Conservation (phyloP, 352 stramenopile species). For the Phytophthora tentaculata region DNA sequence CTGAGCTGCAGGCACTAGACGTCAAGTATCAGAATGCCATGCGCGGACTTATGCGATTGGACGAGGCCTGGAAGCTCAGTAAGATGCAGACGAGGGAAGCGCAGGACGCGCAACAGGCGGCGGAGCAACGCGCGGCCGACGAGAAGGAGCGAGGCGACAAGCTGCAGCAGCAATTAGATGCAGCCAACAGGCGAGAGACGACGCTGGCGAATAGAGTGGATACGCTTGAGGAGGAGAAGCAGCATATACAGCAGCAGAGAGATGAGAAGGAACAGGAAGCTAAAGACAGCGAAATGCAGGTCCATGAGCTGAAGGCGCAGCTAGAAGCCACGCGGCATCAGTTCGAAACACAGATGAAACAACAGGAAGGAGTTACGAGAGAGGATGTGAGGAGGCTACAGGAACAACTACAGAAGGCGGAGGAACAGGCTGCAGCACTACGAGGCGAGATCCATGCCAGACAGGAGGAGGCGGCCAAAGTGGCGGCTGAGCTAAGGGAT, state of each 20-base stretch:
- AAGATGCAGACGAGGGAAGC: constrained; percentile 34
- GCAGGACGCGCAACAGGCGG: constrained; percentile 31
- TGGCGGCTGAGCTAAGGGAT: constrained; percentile 51
- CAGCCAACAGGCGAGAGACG: constrained; percentile 13
- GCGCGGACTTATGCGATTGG: constrained; percentile 69
- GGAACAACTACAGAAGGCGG: constrained; percentile 37
- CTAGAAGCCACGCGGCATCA: constrained; percentile 34
- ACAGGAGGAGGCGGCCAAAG: constrained; percentile 47
- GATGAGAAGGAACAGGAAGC: constrained; percentile 17
- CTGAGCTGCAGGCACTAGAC: constrained; percentile 56
- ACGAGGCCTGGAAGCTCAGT: constrained; percentile 76
- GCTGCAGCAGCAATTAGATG: constrained; percentile 28
- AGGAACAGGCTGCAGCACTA: constrained; percentile 50
- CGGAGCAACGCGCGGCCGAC: constrained; percentile 7
- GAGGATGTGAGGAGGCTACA: constrained; percentile 39
- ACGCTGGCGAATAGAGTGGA: constrained; percentile 24
- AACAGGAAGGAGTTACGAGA: constrained; percentile 35
- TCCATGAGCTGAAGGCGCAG: constrained; percentile 32
- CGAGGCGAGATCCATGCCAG: constrained; percentile 63
- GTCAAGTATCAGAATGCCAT: constrained; percentile 72
- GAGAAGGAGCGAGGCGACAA: constrained; percentile 27
- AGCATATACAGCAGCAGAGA: constrained; percentile 41
- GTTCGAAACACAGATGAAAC: constrained; percentile 36
- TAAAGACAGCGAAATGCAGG: constrained; percentile 22
- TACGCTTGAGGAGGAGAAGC: constrained; percentile 41